Conservation (phyloP, 108 stramenopile genomes). For the Nannochloropsis gaditana region DNA sequence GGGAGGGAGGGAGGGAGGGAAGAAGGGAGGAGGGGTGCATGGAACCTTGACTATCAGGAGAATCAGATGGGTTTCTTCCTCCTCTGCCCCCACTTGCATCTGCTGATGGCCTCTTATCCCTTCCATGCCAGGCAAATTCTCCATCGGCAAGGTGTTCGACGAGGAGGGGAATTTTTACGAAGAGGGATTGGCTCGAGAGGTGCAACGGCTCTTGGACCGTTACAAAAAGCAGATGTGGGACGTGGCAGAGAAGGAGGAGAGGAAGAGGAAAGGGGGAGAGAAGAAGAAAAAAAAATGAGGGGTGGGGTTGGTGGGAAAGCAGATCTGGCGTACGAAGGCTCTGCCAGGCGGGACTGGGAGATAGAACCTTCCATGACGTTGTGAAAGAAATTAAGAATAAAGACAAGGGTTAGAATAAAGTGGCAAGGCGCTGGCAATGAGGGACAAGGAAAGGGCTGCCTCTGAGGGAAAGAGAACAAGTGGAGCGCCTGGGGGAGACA, state of each 20-base stretch:
- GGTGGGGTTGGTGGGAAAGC: too few relatives aligned
- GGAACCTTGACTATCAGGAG: background rate
- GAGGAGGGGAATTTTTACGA: conserved; percentile 37
- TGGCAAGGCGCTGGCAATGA: too few relatives aligned
- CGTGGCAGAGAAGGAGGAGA: background rate
- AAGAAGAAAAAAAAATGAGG: too few relatives aligned
- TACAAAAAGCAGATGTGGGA: background rate
- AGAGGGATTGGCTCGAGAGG: conserved; percentile 27
- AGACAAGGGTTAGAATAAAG: too few relatives aligned
- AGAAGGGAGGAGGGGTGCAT: conserved; percentile 19
- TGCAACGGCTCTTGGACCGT: background rate
- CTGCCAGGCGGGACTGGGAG: too few relatives aligned
- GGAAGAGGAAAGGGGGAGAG: background rate
- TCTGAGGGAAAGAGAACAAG: too few relatives aligned
- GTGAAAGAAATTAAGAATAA: too few relatives aligned
- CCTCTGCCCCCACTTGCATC: background rate
- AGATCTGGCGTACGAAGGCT: too few relatives aligned
- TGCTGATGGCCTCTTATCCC: background rate
- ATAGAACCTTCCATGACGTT: too few relatives aligned
- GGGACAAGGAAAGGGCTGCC: too few relatives aligned
- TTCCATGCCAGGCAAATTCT: background rate
- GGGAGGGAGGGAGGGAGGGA: background rate
- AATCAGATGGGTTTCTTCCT: background rate
- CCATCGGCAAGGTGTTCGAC: conserved; percentile 30
- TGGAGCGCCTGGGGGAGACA: too few relatives aligned